These are phyloP conservation scores for Crithidia bombi DNA, from an alignment of 208 protist genomes.

Conservation along the genomic window DNA sequence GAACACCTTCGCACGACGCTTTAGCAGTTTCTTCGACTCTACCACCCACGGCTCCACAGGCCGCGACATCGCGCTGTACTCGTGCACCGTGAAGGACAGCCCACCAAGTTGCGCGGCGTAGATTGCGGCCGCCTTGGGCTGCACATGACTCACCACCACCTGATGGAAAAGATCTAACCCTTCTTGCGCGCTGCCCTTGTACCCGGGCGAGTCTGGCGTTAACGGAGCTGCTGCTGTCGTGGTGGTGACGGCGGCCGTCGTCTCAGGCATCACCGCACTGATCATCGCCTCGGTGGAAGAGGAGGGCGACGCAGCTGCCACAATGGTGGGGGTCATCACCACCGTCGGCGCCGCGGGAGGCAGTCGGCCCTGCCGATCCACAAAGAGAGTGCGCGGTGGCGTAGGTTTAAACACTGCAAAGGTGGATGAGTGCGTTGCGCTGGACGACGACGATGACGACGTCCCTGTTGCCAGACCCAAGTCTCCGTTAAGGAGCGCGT, in stretches of 20 bases:
- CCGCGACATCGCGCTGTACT: constrained; percentile 78
- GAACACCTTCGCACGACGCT: constrained; percentile 43
- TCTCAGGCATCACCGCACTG: neutral
- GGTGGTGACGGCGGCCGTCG: neutral
- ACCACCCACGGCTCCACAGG: constrained; percentile 58
- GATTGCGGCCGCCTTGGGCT: constrained; percentile 49
- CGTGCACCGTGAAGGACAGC: constrained; percentile 70
- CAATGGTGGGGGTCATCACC: neutral
- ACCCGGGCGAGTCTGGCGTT: neutral
- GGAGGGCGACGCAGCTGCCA: neutral
- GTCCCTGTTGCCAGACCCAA: too few species aligned
- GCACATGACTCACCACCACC: constrained; percentile 65
- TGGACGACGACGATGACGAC: neutral
- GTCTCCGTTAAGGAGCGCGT: constrained; percentile 1
- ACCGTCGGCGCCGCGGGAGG: constrained; percentile 3
- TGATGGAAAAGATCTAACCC: constrained; percentile 69
- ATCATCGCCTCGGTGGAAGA: neutral
- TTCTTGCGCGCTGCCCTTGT: constrained; percentile 51
- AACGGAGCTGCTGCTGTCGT: neutral
- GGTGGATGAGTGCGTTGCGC: constrained; percentile 5
- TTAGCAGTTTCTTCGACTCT: constrained; percentile 24
- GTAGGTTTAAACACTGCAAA: constrained; percentile 25
- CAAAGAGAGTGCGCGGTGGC: constrained; percentile 26
- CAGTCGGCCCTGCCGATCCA: constrained; percentile 37
- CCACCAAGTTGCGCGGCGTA: constrained; percentile 77